Evolutionary conservation across 208 protist species (phyloP), one percentile per base, ranked within the genome.

Genomic region (Phytomonas sp.): DNA sequence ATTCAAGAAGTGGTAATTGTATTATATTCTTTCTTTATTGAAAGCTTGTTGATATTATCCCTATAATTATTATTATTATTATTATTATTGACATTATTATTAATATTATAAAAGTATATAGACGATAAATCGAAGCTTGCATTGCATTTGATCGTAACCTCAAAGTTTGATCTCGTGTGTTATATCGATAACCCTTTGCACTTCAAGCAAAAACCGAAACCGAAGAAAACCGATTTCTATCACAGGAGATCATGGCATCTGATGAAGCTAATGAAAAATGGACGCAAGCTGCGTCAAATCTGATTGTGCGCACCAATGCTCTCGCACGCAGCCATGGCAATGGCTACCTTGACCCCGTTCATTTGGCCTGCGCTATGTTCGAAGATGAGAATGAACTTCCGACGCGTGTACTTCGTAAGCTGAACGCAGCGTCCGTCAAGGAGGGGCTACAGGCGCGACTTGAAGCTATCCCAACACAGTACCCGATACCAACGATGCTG

Each of bases 331-430:
- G 83, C 46, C 75, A 88, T 62, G 68, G 70, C 17, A 89, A 77
- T 67, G 85, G 85, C 62, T 87, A 79, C 60, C 77, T 95, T 11
- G 78, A 91, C 65, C 83, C 87, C 20, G 67, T 75, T 4, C 90
- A 95, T 72, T 71, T 93, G 23, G 87, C 86, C 60, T 60, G 30
- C 61, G 46, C 71, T 61, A 72, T 93, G 61, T 92, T 92, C 60
- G 75, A 73, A 0, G 76, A 90, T 43, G 81, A 88, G 33, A 84
- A 88, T 66, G 74, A 77, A 43, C 83, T 95, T 33, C 73, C 87
- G 26, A 71, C 76, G 4, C 87, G 83, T 34, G 81, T 93, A 23
- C 46, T 91, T 34, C 80, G 80, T 33, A 91, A 91, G 74, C 72
- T 93, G 20, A 70, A 74, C 3, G 85, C 78, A 26, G 72, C 75